phyloP scores from a whole-genome alignment of 139 green algal species.

The Chlamydomonas sphaeroides region DNA sequence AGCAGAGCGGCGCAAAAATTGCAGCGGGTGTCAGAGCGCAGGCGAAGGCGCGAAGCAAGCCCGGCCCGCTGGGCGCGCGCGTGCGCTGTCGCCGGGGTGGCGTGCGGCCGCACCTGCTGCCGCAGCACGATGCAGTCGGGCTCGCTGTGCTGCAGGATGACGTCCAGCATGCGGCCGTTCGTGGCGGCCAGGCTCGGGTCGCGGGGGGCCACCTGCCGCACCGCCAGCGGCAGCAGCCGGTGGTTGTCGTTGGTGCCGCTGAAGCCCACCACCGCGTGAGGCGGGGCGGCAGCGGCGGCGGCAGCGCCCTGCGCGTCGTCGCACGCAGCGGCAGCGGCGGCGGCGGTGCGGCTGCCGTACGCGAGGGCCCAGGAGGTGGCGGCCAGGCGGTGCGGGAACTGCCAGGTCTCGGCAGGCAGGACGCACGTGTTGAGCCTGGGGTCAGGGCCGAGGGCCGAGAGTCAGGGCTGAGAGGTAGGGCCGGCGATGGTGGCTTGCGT shows the following conservation, averaged over 20 bases:
- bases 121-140: not conserved
- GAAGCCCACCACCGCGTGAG: constrained; percentile 53
- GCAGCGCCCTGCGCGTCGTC: too few species aligned
- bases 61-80: too few species aligned
- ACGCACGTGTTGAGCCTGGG: constrained; percentile 60
- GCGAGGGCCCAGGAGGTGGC: constrained; percentile 64
- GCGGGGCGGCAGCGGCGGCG: too few species aligned
- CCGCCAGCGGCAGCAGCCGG: constrained; percentile 61
- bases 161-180: constrained; percentile 67
- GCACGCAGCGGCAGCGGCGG: too few species aligned
- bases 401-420: constrained; percentile 46
- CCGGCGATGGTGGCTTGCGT: too few species aligned
- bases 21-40: too few species aligned
- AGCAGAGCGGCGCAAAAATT: too few species aligned
- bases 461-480: too few species aligned
- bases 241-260: constrained; percentile 70
- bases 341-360: not conserved
- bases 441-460: too few species aligned
- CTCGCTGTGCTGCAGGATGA: too few species aligned
- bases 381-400: constrained; percentile 55
- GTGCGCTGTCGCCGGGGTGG: too few species aligned
- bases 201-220: constrained; percentile 30
- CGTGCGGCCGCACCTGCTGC: too few species aligned
- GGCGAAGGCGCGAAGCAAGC: not conserved
- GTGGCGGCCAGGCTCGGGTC: constrained; percentile 44